Base-by-base conservation (phyloP, 768 basidiomycete genomes). In the Rhizopogon salebrosus region DNA sequence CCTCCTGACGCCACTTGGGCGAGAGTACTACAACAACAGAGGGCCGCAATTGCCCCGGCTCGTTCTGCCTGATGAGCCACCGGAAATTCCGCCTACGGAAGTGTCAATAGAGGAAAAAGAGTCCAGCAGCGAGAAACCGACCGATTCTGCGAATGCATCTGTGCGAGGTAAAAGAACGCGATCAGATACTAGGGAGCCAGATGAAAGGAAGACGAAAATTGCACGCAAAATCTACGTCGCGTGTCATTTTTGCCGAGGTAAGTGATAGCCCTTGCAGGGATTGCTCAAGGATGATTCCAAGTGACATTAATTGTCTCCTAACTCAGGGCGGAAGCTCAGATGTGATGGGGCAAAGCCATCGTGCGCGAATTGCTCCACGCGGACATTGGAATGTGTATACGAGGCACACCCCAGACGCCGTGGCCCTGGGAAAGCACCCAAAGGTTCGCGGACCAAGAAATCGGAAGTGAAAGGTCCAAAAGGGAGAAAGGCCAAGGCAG, bases 171-270 rank as follows among this genome's bases (percentile, higher is more conserved):
- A 49, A 40, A 36, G 37, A 39, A 59, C 56, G 51, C 52, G 57
- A 48, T 48, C 42, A 39, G 50, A 36, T 16, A 49, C 41, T 18
- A 55, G 41, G 24, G 59, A 61, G 37, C n/a, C n/a, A n/a, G 11
- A 34, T 10, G 67, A 62, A 43, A 67, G 52, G 65, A 60, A 62
- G 53, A 41, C 49, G 22, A 56, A 58, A 48, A 58, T 45, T 2
- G 45, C 18, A 4, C 61, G 61, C 35, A 68, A 68, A 57, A 70
- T 69, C 54, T 69, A 69, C 41, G 60, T 89, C 34, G 88, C 88
- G 53, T 91, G 88, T 70, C 74, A 86, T 68, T 89, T 89, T 65
- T 91, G 88, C 72, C 76, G 88, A 78, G 77, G 88, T 84, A 58
- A 72, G 77, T 62, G 23, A 48, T 9, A 14, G 13, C 26, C 16